Evolutionary conservation across 805 yeast species (phyloP).

Genomic region (Kluyveromyces lactis): DNA sequence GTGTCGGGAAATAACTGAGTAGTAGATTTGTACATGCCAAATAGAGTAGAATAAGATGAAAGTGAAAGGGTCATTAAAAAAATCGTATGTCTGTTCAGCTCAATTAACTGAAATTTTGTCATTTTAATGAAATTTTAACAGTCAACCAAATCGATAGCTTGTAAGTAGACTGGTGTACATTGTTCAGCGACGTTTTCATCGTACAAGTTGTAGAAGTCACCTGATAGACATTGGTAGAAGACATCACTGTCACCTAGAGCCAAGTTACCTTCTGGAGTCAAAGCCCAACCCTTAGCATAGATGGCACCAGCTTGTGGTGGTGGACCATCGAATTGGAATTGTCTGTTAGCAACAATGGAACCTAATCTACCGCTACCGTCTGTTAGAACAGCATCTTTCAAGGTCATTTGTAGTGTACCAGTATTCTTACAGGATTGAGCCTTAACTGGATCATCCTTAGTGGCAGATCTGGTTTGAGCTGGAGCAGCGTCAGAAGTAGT

Average conservation of each 20-base stretch:
- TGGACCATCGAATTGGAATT: conserved; percentile 68
- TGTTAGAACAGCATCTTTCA: conserved; percentile 39
- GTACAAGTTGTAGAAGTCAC: conserved; percentile 61
- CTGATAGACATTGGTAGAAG: conserved; percentile 61
- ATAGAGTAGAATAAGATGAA: too few relatives aligned
- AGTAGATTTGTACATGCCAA: too few relatives aligned
- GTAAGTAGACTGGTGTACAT: conserved; percentile 47
- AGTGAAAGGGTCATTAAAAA: too few relatives aligned
- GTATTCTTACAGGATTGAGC: conserved; percentile 33
- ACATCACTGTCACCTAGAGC: conserved; percentile 48
- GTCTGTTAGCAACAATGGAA: conserved; percentile 62
- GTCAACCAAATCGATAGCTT: conserved; percentile 39
- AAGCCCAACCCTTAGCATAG: conserved; percentile 53
- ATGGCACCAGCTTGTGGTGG: conserved; percentile 65
- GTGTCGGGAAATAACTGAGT: too few relatives aligned
- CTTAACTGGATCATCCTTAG: conserved; percentile 22
- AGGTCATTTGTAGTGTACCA: conserved; percentile 42
- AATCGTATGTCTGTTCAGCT: too few relatives aligned
- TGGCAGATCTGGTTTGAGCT: conserved; percentile 5
- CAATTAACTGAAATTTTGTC: too few relatives aligned
- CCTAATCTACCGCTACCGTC: conserved; percentile 56
- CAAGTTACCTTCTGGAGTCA: conserved; percentile 42
- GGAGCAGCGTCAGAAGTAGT: conserved; percentile 8
- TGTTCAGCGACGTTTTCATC: conserved; percentile 46
- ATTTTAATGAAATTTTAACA: conserved; percentile 17